A percentile compares a stretch with the other conserved stretches of the same genome.
Evolutionary conservation across 169 alveolate genomes (phyloP).

Genomic region (Miamiensis avidus): DNA sequence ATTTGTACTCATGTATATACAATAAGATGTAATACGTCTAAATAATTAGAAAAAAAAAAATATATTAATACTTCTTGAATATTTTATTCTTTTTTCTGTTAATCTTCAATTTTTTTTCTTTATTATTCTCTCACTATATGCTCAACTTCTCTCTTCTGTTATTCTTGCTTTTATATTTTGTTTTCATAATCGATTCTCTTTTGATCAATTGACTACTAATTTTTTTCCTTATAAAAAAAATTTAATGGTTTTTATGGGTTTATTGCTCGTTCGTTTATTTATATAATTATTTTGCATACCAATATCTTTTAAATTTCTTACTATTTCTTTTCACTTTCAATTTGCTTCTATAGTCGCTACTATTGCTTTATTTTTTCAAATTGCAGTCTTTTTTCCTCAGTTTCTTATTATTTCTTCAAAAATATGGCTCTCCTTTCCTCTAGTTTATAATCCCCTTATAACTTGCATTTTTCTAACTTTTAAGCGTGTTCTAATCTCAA

Average conservation of each 20-base stretch:
- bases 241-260: not conserved
- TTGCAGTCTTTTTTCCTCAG: conserved; percentile 11
- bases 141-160: not conserved
- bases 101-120: conserved; percentile 2
- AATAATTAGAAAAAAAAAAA: not conserved
- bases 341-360: not conserved
- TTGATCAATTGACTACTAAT: conserved; percentile 3
- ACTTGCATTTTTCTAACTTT: conserved; percentile 15
- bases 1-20: not conserved
- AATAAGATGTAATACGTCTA: no score
- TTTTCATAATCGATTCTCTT: conserved; percentile 2
- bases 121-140: not conserved
- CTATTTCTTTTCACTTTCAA: conserved; percentile 8
- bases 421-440: not conserved
- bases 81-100: conserved; percentile 14
- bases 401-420: conserved; percentile 3
- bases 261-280: not conserved
- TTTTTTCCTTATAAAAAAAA: not conserved
- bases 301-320: not conserved
- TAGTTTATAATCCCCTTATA: conserved; percentile 6
- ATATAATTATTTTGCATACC: conserved; percentile 3
- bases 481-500: conserved; percentile 12
- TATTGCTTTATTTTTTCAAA: conserved; percentile 6
- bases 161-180: not conserved
- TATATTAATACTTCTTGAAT: conserved; percentile 6